Evolutionary conservation across 352 stramenopile species (phyloP), one percentile per base, ranked within the genome.

Genomic region (Phytophthora podocarpi): DNA sequence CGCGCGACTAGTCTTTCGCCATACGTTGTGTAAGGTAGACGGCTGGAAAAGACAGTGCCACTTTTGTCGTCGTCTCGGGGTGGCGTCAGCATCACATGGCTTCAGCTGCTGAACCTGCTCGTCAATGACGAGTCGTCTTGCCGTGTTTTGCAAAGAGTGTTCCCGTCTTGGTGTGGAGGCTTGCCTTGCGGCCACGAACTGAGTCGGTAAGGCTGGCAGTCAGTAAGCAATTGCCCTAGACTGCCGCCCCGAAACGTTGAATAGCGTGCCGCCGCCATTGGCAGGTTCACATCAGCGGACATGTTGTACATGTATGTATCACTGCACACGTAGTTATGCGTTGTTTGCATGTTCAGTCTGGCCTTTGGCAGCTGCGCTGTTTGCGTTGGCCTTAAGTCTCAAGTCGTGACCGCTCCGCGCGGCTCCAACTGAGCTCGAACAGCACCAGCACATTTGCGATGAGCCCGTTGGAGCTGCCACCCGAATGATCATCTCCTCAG

Each of bases 131-230:
- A n/a, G n/a, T 63, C 42, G 54, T 49, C 34, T 48, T 23, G 41
- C 34, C 54, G 54, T 41, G 41, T n/a, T n/a, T 46, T 54, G 31
- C 36, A 64, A 46, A 64, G 55, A 64, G 55, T 32, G 35, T 27
- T 45, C 36, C 18, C 34, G 30, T 64, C 36, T 65, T 65, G 57
- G 50, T 61, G 58, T 28, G 58, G 32, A 60, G 49, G 31, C 16
- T 23, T 26, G 15, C 12, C 27, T 10, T 56, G 21, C 18, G 32
- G 21, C 32, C 46, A 27, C 20, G 46, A 51, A 39, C 5, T 39
- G 42, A 45, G 53, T 24, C 20, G 36, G 24, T 37, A 50, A 26
- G 27, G 26, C 30, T 8, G n/a, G n/a, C 47, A 23, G 15, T 59
- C 51, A 37, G 48, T 46, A 26, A 57, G 36, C 39, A 51, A 28